Evolutionary conservation across 148 eudicot genomes (phyloP), one percentile per base, ranked within the genome.

Genomic region (Cornus suecica): DNA sequence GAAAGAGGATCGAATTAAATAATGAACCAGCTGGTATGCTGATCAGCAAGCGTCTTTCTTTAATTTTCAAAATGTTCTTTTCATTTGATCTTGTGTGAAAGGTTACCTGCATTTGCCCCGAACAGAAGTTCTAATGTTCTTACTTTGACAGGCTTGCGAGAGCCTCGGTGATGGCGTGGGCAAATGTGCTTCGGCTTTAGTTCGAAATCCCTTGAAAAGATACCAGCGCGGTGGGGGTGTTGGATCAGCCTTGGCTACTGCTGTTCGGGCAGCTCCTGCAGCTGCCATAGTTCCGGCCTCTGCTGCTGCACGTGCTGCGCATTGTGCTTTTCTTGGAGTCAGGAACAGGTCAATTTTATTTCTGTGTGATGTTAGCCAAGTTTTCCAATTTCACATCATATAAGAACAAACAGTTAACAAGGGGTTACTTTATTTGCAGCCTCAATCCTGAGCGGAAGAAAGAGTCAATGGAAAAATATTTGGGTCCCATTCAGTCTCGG

Each of bases 281-380:
- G 99, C 99, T n/a, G 94, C 90, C 71, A 79, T 92, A 66, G 92
- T 94, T 73, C 99, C 99, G 61, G 99, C 90, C 80, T 87, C 97
- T 81, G 97, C 96, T 82, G 86, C 97, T 82, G 99, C 91, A 73
- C 90, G 93, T 80, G 99, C 99, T 75, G 26, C 87, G 56, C 97
- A 84, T 79, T 88, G 84, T 80, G 94, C 94, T 78, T 84, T 95
- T 84, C 88, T 92, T 87, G 97, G 99, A 72, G 86, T 95, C 65
- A 91, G 97, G 77, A 95, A 95, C 78, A 89, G 96, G 99, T 94
- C 27, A 25, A 62, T 28, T 27, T 60, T 75, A 32, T 54, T 68
- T 68, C 24, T 24, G 25, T 14, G 9, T 20, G 1, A 26, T 1
- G 27, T 8, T 30, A 27, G 34, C 5, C 29, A 64, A 24, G 28